Conservation (phyloP, 768 basidiomycete genomes). For the Calvatia gigantea region DNA sequence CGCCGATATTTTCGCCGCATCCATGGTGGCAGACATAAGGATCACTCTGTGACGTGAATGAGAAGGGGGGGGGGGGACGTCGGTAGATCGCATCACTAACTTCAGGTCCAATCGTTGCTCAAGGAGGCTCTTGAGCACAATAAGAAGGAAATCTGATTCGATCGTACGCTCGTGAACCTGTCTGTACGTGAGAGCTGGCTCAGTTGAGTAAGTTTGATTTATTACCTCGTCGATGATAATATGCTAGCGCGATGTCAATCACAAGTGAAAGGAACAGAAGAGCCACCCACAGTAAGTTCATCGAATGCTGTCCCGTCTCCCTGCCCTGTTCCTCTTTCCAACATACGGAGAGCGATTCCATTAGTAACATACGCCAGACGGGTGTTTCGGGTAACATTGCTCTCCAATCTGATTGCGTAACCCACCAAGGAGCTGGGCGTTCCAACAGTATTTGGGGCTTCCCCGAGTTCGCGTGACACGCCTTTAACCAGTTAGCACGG, state of each 20-base stretch:
- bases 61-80: constrained; percentile 2
- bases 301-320: constrained; percentile 82
- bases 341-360: constrained; percentile 94
- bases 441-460: constrained; percentile 74
- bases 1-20: constrained; percentile 82
- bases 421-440: constrained; percentile 80
- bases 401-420: constrained; percentile 92
- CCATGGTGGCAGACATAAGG: constrained; percentile 95
- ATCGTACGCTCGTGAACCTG: constrained; percentile 95
- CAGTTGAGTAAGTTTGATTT: background rate
- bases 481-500: constrained; percentile 24
- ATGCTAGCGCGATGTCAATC: constrained; percentile 48
- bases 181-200: background rate
- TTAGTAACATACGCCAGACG: constrained; percentile 84
- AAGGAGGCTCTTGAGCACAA: constrained; percentile 85
- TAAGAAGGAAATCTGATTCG: constrained; percentile 94
- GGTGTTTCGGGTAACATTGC: constrained; percentile 76
- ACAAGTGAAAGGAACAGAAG: constrained; percentile 1
- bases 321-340: constrained; percentile 78
- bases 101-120: constrained; percentile 79
- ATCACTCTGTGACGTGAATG: constrained; percentile 56
- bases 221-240: constrained; percentile 91
- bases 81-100: constrained; percentile 36
- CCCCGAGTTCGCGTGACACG: constrained; percentile 91
- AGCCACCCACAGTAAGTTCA: constrained; percentile 77